These are phyloP conservation scores for Glomus cerebriforme DNA, from an alignment of 192 early-diverging fungal genomes.

Conservation along the genomic window DNA sequence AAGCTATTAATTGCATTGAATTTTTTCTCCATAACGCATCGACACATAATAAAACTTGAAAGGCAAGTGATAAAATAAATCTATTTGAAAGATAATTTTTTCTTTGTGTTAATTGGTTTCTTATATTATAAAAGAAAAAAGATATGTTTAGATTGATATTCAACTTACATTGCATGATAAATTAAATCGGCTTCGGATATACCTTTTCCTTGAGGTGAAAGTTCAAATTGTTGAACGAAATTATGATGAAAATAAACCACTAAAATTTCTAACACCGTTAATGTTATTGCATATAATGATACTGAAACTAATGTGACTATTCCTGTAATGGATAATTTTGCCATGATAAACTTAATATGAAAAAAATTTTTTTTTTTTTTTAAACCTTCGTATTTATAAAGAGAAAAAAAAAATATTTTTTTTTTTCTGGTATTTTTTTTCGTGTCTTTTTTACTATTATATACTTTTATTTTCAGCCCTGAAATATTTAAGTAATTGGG, in stretches of 20 bases:
- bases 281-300: not conserved
- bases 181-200: conserved; percentile 31
- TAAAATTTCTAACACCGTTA: conserved; percentile 15
- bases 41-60: conserved; percentile 7
- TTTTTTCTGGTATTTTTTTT: too few relatives aligned
- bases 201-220: not conserved
- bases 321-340: conserved; percentile 1
- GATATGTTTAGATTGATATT: not conserved
- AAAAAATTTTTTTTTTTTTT: not conserved
- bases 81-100: not conserved
- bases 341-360: not conserved
- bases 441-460: too few relatives aligned
- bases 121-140: too few relatives aligned
- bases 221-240: not conserved
- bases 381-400: not conserved
- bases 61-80: conserved; percentile 23
- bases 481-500: too few relatives aligned
- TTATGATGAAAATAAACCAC: conserved; percentile 27
- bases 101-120: not conserved
- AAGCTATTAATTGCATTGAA: conserved; percentile 87
- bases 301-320: conserved; percentile 2
- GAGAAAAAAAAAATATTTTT: too few relatives aligned
- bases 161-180: conserved; percentile 31
- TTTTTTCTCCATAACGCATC: conserved; percentile 48
- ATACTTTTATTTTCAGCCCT: too few relatives aligned